Base-by-base conservation (phyloP, 2,329 filamentous ascomycete species). In the Amylocarpus encephaloides region DNA sequence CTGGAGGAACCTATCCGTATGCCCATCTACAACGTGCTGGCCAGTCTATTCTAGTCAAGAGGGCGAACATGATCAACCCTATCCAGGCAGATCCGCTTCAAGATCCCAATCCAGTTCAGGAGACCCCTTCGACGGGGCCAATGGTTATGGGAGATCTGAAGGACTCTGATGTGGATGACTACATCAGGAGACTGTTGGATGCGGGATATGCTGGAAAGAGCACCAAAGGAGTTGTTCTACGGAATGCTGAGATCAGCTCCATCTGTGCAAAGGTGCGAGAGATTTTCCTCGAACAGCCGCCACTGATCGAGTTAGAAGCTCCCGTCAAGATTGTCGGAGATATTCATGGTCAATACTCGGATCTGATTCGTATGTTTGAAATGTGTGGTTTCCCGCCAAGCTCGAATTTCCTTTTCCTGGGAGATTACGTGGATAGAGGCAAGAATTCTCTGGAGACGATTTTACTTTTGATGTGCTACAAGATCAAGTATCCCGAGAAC, bases 281-380 rank as follows among this genome's bases (percentile, higher is more conserved):
- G 68, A 79, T 92, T 9, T 88, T 98, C 57, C 74, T 98, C 6
- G 90, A 86, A 5, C 93, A 98, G 66, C 93, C 93, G 3, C 90
- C 93, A 1, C 75, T 98, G 19, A 72, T 98, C 50, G 93, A 98
- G 70, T 78, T 98, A 41, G 86, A 92, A 56, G 88, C 93, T 4
- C 92, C 93, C 0, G 93, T 98, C 64, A 98, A 98, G 73, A 94
- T 98, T 63, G 93, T 97, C 26, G 92, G 92, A 45, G 92, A 97
- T 66, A 89, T 97, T 12, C 92, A 97, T 67, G 92, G 92, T 45
- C 92, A 97, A 69, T 97, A 95, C 68, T 95, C 90, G 10, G 92
- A 97, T 68, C 73, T 97, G 46, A 94, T 97, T 63, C 84, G 92
- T 56, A 88, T 97, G 79, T 97, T 97, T 64, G 92, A 97, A 69